Conservation (phyloP, 352 stramenopile species). For the Globisporangium okanoganense region DNA sequence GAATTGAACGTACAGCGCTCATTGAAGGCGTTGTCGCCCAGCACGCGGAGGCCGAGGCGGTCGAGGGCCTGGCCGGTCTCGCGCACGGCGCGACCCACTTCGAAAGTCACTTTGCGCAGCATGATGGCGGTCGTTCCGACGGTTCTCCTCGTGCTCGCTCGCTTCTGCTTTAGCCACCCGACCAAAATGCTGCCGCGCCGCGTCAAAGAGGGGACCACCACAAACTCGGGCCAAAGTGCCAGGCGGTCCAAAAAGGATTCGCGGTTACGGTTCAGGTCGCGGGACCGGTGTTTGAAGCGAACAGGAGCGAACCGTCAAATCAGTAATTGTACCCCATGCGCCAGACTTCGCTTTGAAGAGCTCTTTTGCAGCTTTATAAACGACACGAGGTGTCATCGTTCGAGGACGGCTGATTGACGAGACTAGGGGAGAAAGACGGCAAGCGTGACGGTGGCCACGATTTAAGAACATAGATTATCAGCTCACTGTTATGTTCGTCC, state of each 20-base stretch:
- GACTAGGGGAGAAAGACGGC: neutral
- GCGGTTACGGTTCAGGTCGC: neutral
- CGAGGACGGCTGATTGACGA: neutral
- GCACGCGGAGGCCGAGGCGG: conserved; percentile 88
- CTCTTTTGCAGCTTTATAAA: too few relatives aligned
- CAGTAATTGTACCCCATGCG: conserved; percentile 7
- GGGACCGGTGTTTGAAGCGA: too few relatives aligned
- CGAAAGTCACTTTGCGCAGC: conserved; percentile 88
- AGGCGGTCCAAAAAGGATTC: neutral
- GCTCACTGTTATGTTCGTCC: neutral
- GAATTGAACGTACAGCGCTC: conserved; percentile 77
- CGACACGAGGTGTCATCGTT: neutral
- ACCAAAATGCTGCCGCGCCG: conserved; percentile 1
- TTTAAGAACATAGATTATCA: conserved; percentile 1
- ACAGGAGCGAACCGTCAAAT: conserved; percentile 2
- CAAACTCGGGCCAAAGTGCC: conserved; percentile 13
- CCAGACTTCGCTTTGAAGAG: neutral
- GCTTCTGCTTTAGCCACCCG: conserved; percentile 5
- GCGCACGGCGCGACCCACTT: conserved; percentile 90
- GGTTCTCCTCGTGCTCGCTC: conserved; percentile 11
- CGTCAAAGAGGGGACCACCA: conserved; percentile 33
- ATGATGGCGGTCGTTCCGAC: conserved; percentile 31
- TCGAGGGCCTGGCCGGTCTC: conserved; percentile 97
- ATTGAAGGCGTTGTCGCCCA: conserved; percentile 85
- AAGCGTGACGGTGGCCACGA: neutral